Conservation (phyloP, 139 green algal species). For the Eudorina sp. region DNA sequence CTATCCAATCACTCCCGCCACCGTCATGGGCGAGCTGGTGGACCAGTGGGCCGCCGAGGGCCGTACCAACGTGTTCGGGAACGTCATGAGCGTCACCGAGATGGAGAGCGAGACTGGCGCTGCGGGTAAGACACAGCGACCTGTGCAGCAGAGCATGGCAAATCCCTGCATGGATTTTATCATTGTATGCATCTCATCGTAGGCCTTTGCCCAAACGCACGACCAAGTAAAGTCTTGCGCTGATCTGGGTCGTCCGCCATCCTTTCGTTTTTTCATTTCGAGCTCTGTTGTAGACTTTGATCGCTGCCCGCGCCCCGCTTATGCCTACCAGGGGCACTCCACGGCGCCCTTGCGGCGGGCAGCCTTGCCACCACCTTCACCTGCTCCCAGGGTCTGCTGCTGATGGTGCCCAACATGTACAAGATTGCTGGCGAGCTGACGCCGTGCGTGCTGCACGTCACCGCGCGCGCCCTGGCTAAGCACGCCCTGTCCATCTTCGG, state of each 20-base stretch:
- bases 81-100: constrained; percentile 73
- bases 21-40: constrained; percentile 65
- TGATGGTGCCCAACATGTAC: constrained; percentile 81
- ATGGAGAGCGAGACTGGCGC: constrained; percentile 73
- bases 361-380: constrained; percentile 75
- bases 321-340: constrained; percentile 66
- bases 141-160: neutral
- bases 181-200: no score
- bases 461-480: constrained; percentile 66
- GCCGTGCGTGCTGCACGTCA: constrained; percentile 73
- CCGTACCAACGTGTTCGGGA: constrained; percentile 62
- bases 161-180: no score
- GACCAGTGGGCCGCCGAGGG: constrained; percentile 66
- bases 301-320: neutral
- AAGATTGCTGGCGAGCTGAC: constrained; percentile 76
- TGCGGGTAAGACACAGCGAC: constrained; percentile 7
- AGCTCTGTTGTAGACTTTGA: no score
- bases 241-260: no score
- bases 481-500: constrained; percentile 76
- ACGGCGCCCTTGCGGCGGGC: constrained; percentile 71
- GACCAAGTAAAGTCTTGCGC: no score
- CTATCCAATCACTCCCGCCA: constrained; percentile 74
- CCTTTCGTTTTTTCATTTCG: no score
- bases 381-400: constrained; percentile 74
- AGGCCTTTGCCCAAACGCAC: no score